Evolutionary conservation across 768 basidiomycete genomes (phyloP).

Genomic region (Dentipellis sp.): DNA sequence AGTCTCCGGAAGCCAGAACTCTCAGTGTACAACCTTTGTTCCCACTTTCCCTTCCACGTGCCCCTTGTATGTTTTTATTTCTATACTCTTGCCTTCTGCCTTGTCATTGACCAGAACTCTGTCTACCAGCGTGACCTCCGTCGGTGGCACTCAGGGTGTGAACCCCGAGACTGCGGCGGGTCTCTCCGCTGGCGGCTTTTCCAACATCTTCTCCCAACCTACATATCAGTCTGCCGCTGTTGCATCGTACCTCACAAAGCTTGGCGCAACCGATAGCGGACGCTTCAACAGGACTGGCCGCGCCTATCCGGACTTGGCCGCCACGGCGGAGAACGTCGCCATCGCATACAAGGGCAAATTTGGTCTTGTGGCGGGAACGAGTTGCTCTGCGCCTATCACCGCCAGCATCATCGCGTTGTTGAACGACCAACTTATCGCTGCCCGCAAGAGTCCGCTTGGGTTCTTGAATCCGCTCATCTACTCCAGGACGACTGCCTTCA

Average conservation of each 20-base stretch:
- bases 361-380: conserved; percentile 22
- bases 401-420: conserved; percentile 25
- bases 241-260: conserved; percentile 24
- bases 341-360: conserved; percentile 15
- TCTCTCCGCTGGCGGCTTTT: conserved; percentile 29
- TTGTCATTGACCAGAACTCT: neutral
- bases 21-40: conserved; percentile 10
- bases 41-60: conserved; percentile 17
- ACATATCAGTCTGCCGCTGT: conserved; percentile 32
- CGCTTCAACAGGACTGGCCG: conserved; percentile 28
- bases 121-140: conserved; percentile 22
- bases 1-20: conserved; percentile 8
- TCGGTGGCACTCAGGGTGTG: conserved; percentile 25
- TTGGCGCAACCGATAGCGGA: conserved; percentile 21
- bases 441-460: conserved; percentile 21
- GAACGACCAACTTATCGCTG: conserved; percentile 23
- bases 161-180: conserved; percentile 21
- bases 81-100: neutral
- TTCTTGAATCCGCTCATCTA: conserved; percentile 29
- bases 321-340: conserved; percentile 24
- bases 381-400: conserved; percentile 25
- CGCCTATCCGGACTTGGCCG: conserved; percentile 39
- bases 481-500: conserved; percentile 18
- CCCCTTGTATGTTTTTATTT: conserved; percentile 13
- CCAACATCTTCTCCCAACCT: conserved; percentile 23